Percentiles rank a stretch among this genome's conserved stretches.
Evolutionary conservation across 805 yeast genomes (phyloP).

Genomic region (Kluyveromyces wickerhamii): DNA sequence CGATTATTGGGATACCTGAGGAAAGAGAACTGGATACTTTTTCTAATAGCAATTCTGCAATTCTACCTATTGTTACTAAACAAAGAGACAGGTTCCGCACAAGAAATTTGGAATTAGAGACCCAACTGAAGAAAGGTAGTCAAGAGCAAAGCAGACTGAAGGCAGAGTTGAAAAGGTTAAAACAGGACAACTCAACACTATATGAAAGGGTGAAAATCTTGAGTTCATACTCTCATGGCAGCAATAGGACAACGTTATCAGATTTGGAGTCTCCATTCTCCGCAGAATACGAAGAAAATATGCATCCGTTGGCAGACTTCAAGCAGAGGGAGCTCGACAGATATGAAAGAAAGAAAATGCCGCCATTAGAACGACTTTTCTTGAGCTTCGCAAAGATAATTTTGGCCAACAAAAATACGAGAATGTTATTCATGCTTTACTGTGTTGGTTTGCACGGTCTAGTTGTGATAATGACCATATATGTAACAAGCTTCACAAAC

Average conservation of each 20-base stretch:
- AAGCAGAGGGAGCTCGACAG: conserved; percentile 71
- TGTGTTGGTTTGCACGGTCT: conserved; percentile 68
- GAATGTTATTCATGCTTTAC: conserved; percentile 66
- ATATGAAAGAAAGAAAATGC: conserved; percentile 53
- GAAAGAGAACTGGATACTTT: conserved; percentile 21
- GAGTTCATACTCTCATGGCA: conserved; percentile 37
- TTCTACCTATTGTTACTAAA: conserved; percentile 82
- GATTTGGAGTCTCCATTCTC: conserved; percentile 57
- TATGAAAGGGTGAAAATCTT: conserved; percentile 70
- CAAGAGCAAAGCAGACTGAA: conserved; percentile 50
- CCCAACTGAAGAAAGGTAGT: conserved; percentile 57
- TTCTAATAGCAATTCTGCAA: conserved; percentile 34
- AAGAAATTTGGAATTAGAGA: conserved; percentile 78
- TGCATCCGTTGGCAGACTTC: conserved; percentile 80
- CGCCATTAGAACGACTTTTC: conserved; percentile 73
- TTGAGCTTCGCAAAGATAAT: conserved; percentile 64
- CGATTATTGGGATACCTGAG: conserved; percentile 40
- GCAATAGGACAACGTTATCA: conserved; percentile 16
- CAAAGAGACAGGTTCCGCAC: conserved; percentile 90
- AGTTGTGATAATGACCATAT: conserved; percentile 56
- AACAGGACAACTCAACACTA: conserved; percentile 67
- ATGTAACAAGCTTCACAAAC: conserved; percentile 41
- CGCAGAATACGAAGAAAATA: conserved; percentile 60
- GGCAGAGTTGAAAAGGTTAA: conserved; percentile 53
- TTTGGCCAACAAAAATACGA: conserved; percentile 62